Evolutionary conservation across 805 yeast species (phyloP).

Genomic region (Danielia reshetovae): DNA sequence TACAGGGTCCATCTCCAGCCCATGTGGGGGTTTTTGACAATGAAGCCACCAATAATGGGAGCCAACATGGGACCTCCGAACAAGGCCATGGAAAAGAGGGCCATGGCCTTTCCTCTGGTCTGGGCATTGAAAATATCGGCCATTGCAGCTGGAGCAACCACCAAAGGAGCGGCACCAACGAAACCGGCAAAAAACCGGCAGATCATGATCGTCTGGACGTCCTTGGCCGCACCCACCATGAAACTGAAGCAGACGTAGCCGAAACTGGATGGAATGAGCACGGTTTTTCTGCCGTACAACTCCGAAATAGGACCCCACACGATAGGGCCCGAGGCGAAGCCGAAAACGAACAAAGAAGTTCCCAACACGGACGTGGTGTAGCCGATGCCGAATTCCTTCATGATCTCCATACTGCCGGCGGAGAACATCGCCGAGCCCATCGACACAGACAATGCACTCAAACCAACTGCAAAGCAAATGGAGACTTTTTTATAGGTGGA

Average conservation of each 20-base stretch:
- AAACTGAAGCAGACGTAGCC: slow-evolving; percentile 59
- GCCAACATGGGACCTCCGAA: slow-evolving; percentile 22
- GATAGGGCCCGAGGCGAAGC: slow-evolving; percentile 91
- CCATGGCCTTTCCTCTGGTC: slow-evolving; percentile 21
- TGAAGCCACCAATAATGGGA: slow-evolving; percentile 52
- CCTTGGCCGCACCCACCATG: slow-evolving; percentile 22
- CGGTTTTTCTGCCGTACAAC: slow-evolving; percentile 64
- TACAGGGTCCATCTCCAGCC: slow-evolving; percentile 87
- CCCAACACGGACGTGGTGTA: slow-evolving; percentile 69
- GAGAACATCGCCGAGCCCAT: slow-evolving; percentile 87
- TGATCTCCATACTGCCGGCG: slow-evolving; percentile 48
- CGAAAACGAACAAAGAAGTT: slow-evolving; percentile 79
- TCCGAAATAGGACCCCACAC: slow-evolving; percentile 90
- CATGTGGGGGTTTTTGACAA: slow-evolving; percentile 48
- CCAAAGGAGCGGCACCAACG: slow-evolving; percentile 23
- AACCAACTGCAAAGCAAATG: slow-evolving; percentile 25
- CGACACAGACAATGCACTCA: slow-evolving; percentile 37
- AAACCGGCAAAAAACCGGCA: slow-evolving; percentile 24
- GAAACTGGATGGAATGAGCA: slow-evolving; percentile 53
- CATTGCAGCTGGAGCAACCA: slow-evolving; percentile 22
- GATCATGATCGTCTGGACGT: slow-evolving; percentile 20
- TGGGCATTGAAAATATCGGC: slow-evolving; percentile 18
- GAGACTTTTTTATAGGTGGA: slow-evolving; percentile 27
- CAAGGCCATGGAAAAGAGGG: slow-evolving; percentile 32
- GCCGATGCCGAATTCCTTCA: slow-evolving; percentile 55